These are phyloP conservation scores for Eryngium alpinum DNA, from an alignment of 140 eudicot species.

Conservation along the genomic window DNA sequence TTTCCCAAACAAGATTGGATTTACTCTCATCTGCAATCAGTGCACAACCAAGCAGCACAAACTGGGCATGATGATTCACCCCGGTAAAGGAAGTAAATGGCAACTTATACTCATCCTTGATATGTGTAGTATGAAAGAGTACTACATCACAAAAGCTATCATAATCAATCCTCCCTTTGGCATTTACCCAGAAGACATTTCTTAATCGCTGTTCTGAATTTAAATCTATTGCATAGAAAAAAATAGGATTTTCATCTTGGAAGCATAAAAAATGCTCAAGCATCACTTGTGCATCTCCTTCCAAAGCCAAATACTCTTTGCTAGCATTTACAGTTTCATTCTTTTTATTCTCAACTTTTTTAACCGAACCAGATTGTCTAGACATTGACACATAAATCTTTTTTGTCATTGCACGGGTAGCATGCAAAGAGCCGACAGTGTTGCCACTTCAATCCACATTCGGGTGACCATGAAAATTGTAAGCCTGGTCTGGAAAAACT, in stretches of 20 bases:
- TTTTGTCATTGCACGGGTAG: conserved; percentile 20
- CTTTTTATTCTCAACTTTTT: conserved; percentile 22
- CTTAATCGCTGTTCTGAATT: conserved; percentile 22
- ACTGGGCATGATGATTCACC: conserved; percentile 34
- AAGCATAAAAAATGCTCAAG: conserved; percentile 28
- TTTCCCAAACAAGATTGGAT: conserved; percentile 29
- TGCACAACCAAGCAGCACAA: conserved; percentile 28
- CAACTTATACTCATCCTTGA: conserved; percentile 22
- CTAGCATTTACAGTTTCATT: conserved; percentile 1
- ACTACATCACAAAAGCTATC: conserved; percentile 30
- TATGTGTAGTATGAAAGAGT: conserved; percentile 24
- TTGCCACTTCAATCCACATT: conserved; percentile 16
- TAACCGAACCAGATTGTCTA: conserved; percentile 16
- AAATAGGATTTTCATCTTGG: conserved; percentile 36
- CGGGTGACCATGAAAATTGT: conserved; percentile 9
- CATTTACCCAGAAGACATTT: conserved; percentile 35
- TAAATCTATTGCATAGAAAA: conserved; percentile 38
- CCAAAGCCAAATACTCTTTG: conserved; percentile 19
- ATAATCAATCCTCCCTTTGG: conserved; percentile 32
- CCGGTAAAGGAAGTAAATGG: conserved; percentile 39
- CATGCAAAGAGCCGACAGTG: conserved; percentile 5
- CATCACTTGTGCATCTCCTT: conserved; percentile 29
- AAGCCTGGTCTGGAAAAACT: conserved; percentile 24
- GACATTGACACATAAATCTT: conserved; percentile 16
- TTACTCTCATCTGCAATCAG: conserved; percentile 29